Evolutionary conservation across 345 rosid genomes (phyloP).

Genomic region (Gossypium mustelinum): DNA sequence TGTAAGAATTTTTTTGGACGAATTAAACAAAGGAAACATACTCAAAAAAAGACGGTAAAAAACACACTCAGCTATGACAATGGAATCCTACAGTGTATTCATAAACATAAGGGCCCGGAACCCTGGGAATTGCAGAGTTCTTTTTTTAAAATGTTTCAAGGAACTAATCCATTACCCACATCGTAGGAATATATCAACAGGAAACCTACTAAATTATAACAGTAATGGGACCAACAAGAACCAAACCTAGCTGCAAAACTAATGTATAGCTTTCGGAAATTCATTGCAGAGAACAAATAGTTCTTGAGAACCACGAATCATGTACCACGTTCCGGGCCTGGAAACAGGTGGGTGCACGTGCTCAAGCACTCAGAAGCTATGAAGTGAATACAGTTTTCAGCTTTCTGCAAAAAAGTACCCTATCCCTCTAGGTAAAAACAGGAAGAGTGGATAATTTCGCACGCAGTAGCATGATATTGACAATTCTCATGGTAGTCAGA

Average conservation of each 20-base stretch:
- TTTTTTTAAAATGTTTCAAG: background rate
- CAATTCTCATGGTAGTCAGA: constrained; percentile 32
- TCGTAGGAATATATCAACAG: background rate
- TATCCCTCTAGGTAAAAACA: background rate
- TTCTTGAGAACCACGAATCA: too few species aligned
- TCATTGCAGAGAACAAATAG: too few species aligned
- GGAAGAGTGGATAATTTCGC: constrained; percentile 3
- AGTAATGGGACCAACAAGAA: background rate
- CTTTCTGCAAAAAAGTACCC: background rate
- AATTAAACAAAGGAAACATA: constrained; percentile 14
- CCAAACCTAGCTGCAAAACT: background rate
- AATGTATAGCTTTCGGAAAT: background rate
- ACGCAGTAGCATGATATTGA: constrained; percentile 8
- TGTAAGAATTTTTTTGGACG: constrained; percentile 26
- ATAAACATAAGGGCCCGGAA: background rate
- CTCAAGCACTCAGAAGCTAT: background rate
- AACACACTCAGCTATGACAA: background rate
- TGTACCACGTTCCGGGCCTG: background rate
- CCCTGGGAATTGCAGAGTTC: background rate
- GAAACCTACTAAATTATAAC: background rate
- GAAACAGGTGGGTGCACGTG: background rate
- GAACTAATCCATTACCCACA: background rate
- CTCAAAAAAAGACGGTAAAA: background rate
- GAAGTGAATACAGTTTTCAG: background rate
- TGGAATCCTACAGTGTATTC: background rate